These are phyloP conservation scores for Candida tammaniensis DNA, from an alignment of 805 yeast genomes.

Conservation along the genomic window DNA sequence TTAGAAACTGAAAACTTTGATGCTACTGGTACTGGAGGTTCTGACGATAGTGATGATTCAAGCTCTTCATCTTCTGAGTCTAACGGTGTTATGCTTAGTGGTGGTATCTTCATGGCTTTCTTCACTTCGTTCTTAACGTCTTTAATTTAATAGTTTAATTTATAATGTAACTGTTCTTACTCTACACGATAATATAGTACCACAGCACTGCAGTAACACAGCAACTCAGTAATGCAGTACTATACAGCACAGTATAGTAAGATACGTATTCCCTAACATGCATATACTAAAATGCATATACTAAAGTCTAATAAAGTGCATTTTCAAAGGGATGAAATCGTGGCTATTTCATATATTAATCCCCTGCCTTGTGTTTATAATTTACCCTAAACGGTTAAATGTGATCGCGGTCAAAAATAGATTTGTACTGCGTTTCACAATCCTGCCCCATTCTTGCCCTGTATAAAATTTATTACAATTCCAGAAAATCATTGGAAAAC, in stretches of 20 bases:
- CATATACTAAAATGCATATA: too few species aligned
- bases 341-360: not conserved
- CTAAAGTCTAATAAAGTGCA: too few species aligned
- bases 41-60: conserved; percentile 17
- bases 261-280: too few species aligned
- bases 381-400: conserved; percentile 9
- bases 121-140: conserved; percentile 28
- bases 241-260: too few species aligned
- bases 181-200: not conserved
- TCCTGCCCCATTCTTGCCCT: not conserved
- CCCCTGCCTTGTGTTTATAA: conserved; percentile 8
- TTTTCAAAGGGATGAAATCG: too few species aligned
- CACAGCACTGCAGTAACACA: too few species aligned
- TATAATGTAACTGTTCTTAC: not conserved
- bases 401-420: conserved; percentile 8
- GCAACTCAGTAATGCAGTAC: too few species aligned
- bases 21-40: conserved; percentile 16
- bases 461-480: too few species aligned
- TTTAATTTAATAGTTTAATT: conserved; percentile 18
- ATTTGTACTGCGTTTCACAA: conserved; percentile 5
- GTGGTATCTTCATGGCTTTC: conserved; percentile 19
- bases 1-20: conserved; percentile 19
- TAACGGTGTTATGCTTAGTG: conserved; percentile 16
- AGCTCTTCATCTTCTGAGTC: conserved; percentile 17
- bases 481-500: not conserved